Evolutionary conservation across 2,329 filamentous ascomycete species (phyloP), one percentile per base, ranked within the genome.

Genomic region (Laburnicola sp.): DNA sequence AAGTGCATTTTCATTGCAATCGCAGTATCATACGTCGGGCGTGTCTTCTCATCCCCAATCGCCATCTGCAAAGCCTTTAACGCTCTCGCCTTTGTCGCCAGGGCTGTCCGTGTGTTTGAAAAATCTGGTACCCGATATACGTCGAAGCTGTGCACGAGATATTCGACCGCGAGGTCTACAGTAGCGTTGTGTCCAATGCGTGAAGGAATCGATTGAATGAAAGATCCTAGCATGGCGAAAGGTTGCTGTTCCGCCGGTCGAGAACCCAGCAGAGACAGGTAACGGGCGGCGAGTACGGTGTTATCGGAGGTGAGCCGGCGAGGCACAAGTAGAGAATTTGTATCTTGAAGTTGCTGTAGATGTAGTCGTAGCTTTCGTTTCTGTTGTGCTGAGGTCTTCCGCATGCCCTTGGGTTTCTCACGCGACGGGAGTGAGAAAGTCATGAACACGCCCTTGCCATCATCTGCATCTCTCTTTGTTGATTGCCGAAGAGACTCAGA

Each of bases 1-100:
- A 63, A 67, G 37, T 68, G 66, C 45, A 66, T 50, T 37, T 69
- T 69, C 2, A 64, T 68, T 4, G 64, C 63, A 8, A 69, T 21
- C 1, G 63, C 46, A 30, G 66, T 50, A 2, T 69, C 65, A 26
- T 69, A 68, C 0, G 54, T 66, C 9, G 57, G 51, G 1, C 45
- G 35, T 6, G 40, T 54, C 6, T 51, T 43, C 6, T 53, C 35
- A 6, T 56, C 40, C 3, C 55, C 48, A 0, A 67, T 53, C 5
- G 53, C 55, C 9, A 66, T 48, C 27, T 67, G 65, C 16, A 69
- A 27, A 25, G 59, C 55, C 35, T 51, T 60, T 34, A 69, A 38
- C 3, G 66, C 66, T 42, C 53, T 66, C 34, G 63, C 59, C 45
- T 66, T 68, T 2, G 60, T 60, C 2, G 55, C 45, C 46, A 50